Conservation (phyloP, 2,329 filamentous ascomycete genomes). For the Ustilaginoidea virens region DNA sequence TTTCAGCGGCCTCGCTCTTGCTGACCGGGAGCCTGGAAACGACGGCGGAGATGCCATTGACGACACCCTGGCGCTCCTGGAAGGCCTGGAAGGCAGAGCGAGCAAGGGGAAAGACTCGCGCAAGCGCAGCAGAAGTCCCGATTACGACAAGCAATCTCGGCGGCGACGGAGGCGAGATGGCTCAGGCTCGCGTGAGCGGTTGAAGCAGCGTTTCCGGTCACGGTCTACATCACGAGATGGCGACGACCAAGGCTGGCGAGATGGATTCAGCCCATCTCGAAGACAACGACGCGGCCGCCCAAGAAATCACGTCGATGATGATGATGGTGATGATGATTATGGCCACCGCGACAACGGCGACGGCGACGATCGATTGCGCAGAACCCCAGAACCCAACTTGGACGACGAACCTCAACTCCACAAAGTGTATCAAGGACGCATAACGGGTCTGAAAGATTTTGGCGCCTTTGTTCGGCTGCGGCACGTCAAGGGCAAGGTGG, state of each 20-base stretch:
- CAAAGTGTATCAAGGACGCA: slow-evolving; percentile 81
- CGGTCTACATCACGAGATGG: slow-evolving; percentile 22
- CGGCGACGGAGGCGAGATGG: slow-evolving; percentile 24
- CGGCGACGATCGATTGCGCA: slow-evolving; percentile 45
- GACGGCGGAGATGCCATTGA: slow-evolving; percentile 55
- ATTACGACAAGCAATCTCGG: slow-evolving; percentile 25
- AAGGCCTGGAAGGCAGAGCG: slow-evolving; percentile 60
- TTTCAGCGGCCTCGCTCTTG: slow-evolving; percentile 81
- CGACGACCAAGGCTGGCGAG: slow-evolving; percentile 31
- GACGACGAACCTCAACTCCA: slow-evolving; percentile 69
- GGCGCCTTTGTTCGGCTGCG: slow-evolving; percentile 89
- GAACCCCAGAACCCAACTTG: slow-evolving; percentile 54
- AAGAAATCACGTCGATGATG: slow-evolving; percentile 24
- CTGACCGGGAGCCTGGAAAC: slow-evolving; percentile 47
- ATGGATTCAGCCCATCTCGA: slow-evolving; percentile 15
- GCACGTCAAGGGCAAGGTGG: slow-evolving; percentile 74
- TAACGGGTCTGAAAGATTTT: slow-evolving; percentile 90
- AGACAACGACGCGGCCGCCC: slow-evolving; percentile 21
- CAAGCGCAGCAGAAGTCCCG: slow-evolving; percentile 45
- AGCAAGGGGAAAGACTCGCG: slow-evolving; percentile 31
- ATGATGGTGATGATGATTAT: no score
- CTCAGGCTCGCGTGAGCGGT: slow-evolving; percentile 27
- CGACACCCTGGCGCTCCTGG: slow-evolving; percentile 84
- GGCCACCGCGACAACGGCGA: slow-evolving; percentile 26
- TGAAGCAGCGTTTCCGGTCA: slow-evolving; percentile 19